Base-by-base conservation (phyloP, 1,284 basidiomycete species). In the Cryptococcus sp. region DNA sequence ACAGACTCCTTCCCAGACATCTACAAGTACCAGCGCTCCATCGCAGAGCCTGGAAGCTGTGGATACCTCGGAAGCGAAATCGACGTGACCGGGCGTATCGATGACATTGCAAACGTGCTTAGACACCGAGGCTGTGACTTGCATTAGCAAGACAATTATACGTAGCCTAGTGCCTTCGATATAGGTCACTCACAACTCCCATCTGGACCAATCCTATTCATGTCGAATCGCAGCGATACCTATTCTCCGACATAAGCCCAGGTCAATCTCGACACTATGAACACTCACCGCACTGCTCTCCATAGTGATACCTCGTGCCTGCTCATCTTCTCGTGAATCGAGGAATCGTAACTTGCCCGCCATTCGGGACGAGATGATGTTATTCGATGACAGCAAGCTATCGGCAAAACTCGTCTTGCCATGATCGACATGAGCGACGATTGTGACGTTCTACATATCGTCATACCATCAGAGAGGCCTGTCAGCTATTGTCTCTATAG, bases 261-360 rank as follows among this genome's bases (percentile, higher is more conserved):
- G 54, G 13, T 19, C 13, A 19, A 19, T 20, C 25, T 50, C 42
- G 13, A 47, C 30, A 41, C 6, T 13, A 11, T 47, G 3, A 22
- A 13, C 16, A 25, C 40, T 11, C 41, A 85, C 90, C 0, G 96
- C 93, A 73, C 91, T 94, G 64, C 90, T 91, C 79, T 99, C 94
- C 95, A 99, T 99, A 0, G 96, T 99, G 65, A 99, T 99, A 1
- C 96, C 96, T 50, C 96, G 82, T 79, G 98, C 88, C 75, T 99
- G 95, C 76, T 99, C 96, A 71, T 99, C 96, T 75, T 96, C 93
- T 65, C 96, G 83, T 59, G 90, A 93, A 77, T 99, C 96, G 50
- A 99, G 82, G 77, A 96, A 99, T 57, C 96, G 84, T 75, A 99
- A 87, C 78, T 97, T 98, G 22, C 96, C 96, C 0, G 94, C 96